phyloP scores from a whole-genome alignment of 257 asterid genomes.

The Voacanga thouarsii region DNA sequence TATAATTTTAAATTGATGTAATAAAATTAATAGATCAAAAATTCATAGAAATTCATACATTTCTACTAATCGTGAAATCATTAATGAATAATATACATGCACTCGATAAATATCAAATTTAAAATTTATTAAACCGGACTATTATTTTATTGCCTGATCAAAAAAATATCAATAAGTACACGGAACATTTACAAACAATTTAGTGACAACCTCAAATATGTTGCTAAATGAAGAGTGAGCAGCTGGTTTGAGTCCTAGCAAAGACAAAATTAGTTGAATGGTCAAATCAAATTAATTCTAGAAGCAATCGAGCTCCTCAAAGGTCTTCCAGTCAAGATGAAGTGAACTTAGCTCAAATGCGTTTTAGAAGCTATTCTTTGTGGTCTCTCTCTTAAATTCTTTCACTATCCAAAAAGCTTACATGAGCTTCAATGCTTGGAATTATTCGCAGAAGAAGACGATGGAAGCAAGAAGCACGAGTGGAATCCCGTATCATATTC shows the following conservation, averaged over 20 bases:
- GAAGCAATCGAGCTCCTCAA: neutral
- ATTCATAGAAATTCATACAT: no score
- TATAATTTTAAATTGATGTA: no score
- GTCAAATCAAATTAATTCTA: constrained; percentile 6
- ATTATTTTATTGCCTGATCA: no score
- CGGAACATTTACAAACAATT: no score
- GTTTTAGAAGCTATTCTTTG: neutral
- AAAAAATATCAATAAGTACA: no score
- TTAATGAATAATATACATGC: no score
- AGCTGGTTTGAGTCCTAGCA: neutral
- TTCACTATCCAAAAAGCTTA: neutral
- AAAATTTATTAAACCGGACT: no score
- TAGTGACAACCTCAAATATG: no score
- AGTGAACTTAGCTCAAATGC: neutral
- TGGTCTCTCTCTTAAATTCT: neutral
- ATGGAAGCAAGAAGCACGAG: neutral
- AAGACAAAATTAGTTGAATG: neutral
- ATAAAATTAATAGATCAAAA: no score
- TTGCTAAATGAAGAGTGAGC: neutral
- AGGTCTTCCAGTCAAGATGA: constrained; percentile 3
- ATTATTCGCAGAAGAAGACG: neutral
- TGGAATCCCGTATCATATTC: neutral
- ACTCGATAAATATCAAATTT: no score
- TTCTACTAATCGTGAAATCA: no score
- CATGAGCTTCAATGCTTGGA: neutral